Conservation (phyloP, 2,329 filamentous ascomycete species). For the Dactylellina sp. region DNA sequence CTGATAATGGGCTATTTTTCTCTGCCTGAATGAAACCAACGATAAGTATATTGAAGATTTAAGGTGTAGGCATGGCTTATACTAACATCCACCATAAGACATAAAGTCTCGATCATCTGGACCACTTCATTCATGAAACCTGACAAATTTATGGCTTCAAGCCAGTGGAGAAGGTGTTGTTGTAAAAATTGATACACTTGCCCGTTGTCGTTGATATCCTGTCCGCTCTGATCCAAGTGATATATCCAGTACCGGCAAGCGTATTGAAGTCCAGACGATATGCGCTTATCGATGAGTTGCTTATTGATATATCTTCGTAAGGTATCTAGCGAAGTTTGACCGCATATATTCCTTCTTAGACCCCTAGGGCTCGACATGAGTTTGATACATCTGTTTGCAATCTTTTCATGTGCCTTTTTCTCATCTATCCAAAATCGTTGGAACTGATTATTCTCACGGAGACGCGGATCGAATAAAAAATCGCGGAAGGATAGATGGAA, state of each 20-base stretch:
- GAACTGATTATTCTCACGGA: background rate
- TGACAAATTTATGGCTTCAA: slow-evolving; percentile 63
- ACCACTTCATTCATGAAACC: no score
- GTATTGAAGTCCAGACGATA: slow-evolving; percentile 63
- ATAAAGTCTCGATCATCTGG: no score
- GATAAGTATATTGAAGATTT: no score
- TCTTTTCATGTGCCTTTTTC: slow-evolving; percentile 1
- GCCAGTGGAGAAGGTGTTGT: slow-evolving; percentile 63
- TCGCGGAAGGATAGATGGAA: slow-evolving; percentile 40
- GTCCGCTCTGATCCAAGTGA: slow-evolving; percentile 60
- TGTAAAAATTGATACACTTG: slow-evolving; percentile 61
- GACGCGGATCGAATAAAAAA: slow-evolving; percentile 9
- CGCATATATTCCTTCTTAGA: slow-evolving; percentile 61
- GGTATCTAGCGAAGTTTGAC: slow-evolving; percentile 56
- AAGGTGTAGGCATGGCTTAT: no score
- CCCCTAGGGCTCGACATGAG: slow-evolving; percentile 60
- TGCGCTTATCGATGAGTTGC: slow-evolving; percentile 57
- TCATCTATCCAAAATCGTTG: slow-evolving; percentile 32
- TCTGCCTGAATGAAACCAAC: no score
- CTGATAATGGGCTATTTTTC: background rate
- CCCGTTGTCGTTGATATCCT: background rate
- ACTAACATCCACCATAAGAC: no score
- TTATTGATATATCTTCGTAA: slow-evolving; percentile 53
- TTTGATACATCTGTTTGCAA: slow-evolving; percentile 58
- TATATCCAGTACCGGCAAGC: slow-evolving; percentile 63